Base-by-base conservation (phyloP, 228 moss, liverwort and hornwort species). In the Sphagnum magellanicum region DNA sequence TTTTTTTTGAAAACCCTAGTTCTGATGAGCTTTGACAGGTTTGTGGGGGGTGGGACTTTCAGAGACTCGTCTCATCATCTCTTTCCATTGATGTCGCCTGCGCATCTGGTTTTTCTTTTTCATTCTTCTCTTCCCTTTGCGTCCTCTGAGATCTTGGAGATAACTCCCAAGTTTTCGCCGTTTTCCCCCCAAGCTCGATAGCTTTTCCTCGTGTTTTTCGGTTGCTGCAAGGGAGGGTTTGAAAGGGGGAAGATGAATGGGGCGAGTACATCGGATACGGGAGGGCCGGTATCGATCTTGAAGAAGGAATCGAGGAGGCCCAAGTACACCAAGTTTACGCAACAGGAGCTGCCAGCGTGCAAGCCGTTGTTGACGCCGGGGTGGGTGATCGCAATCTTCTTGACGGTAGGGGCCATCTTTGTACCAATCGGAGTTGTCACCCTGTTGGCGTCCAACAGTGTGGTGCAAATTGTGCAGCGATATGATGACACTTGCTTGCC, bases 391-490 rank as follows among this genome's bases (percentile, higher is more conserved):
- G 52, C 70, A 4, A 82, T 74, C 74, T 87, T 84, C 73, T 65
- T 89, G 77, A 49, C 75, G 5, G 77, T 95, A 51, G 86, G 85
- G n/a, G n/a, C 89, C 8, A 32, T 92, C 57, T 81, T 80, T 10
- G 82, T 90, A 70, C 89, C 92, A 4, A 82, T 90, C 46, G 88
- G 90, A 67, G 81, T 81, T 50, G 74, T 92, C 49, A 87, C 80
- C 11, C 87, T 92, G 9, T 68, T 68, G 32, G 86, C 85, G 49
- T 92, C 90, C 59, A 78, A 84, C 65, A 64, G 61, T 55, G 90
- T 91, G 49, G 80, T 87, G 46, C 85, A 92, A 70, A 78, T 95
- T 50, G 83, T 92, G 60, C 76, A 83, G 70, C 71, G 78, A 6
- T 92, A 95, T 57, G 84, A 89, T 59, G 67, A 14, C 5, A 61